Percentiles rank a stretch among this genome's conserved stretches.
Evolutionary conservation across 768 basidiomycete species (phyloP).

Genomic region (Macrolepiota albuminosa): DNA sequence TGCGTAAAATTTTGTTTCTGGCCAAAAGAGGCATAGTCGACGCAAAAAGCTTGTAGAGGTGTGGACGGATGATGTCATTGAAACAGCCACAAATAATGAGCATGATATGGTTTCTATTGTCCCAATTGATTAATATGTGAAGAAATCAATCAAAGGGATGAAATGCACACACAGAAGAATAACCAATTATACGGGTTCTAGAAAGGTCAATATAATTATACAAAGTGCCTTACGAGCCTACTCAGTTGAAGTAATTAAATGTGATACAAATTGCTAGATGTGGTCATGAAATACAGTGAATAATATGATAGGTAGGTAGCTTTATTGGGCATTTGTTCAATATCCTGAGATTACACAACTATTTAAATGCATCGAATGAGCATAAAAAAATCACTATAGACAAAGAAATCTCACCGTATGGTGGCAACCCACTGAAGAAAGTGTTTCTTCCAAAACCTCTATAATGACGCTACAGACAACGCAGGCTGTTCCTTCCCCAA

Average conservation of each 20-base stretch:
- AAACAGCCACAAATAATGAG: not conserved
- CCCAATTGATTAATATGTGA: not conserved
- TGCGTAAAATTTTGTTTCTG: not conserved
- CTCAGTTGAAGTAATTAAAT: not conserved
- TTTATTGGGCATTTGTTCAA: not conserved
- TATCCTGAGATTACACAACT: not conserved
- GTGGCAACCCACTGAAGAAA: not conserved
- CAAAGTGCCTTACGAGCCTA: not conserved
- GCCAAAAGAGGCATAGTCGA: not conserved
- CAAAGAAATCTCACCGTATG: not conserved
- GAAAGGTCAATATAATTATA: not conserved
- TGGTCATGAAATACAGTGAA: not conserved
- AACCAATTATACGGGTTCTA: not conserved
- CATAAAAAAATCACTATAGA: not conserved
- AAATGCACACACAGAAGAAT: not conserved
- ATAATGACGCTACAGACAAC: not conserved
- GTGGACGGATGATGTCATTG: not conserved
- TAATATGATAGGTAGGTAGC: not conserved
- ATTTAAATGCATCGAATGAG: not conserved
- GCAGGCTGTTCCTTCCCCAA: slow-evolving; percentile 22
- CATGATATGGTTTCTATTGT: too few species aligned
- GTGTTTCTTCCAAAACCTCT: not conserved
- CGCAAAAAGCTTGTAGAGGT: not conserved
- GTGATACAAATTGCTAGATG: not conserved
- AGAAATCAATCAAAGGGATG: not conserved